These are phyloP conservation scores for Calonectria pauciramosa DNA, from an alignment of 2,329 filamentous ascomycete genomes.

Conservation along the genomic window DNA sequence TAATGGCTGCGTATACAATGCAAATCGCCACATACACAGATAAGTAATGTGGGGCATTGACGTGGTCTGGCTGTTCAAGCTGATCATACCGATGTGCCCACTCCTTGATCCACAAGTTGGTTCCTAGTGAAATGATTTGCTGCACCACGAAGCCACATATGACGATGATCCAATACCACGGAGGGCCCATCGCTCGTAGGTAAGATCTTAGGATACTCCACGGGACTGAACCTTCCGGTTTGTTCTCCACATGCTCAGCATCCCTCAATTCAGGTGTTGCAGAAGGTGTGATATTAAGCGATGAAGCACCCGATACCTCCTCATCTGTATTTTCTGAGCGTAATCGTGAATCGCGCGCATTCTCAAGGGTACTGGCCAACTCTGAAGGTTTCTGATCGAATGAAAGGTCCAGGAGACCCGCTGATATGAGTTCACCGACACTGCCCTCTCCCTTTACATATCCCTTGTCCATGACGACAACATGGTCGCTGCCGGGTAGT, in stretches of 20 bases:
- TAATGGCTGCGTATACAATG: background rate
- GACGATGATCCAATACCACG: background rate
- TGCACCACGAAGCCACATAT: background rate
- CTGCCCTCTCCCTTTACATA: background rate
- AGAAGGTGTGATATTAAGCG: background rate
- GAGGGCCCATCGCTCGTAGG: background rate
- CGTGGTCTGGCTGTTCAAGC: background rate
- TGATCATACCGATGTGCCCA: background rate
- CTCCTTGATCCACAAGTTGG: background rate
- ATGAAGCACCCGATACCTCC: background rate
- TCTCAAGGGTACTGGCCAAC: background rate
- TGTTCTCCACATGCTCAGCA: background rate
- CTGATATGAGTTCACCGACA: background rate
- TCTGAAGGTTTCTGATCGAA: background rate
- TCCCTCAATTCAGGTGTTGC: background rate
- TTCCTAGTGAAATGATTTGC: background rate
- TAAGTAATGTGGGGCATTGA: background rate
- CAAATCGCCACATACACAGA: background rate
- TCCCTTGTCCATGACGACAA: background rate
- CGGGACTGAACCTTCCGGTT: background rate
- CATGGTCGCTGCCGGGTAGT: background rate
- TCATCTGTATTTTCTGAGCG: background rate
- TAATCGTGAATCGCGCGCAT: no score
- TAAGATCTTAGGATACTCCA: background rate
- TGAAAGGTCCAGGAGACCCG: background rate